These are phyloP conservation scores for Talaromyces pinophilus DNA, from an alignment of 2,329 filamentous ascomycete genomes.

Conservation along the genomic window DNA sequence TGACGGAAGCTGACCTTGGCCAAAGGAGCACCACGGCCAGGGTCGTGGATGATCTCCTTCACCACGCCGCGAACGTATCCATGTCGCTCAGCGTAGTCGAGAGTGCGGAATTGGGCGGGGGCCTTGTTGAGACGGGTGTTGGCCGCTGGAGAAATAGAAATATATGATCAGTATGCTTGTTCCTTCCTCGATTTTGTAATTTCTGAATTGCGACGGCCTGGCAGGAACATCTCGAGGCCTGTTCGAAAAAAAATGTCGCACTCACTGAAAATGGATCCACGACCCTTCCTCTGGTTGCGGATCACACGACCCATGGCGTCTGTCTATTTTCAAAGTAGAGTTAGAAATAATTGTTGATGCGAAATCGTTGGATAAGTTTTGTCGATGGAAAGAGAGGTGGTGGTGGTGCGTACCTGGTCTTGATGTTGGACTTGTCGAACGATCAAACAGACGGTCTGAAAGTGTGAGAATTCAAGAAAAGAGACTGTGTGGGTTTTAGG, in stretches of 20 bases:
- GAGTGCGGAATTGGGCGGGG: constrained; percentile 90
- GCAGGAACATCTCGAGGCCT: constrained; percentile 28
- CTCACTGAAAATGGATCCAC: constrained; percentile 75
- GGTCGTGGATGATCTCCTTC: constrained; percentile 99
- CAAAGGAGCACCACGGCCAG: constrained; percentile 95
- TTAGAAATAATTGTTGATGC: constrained; percentile 22
- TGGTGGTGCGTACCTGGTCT: constrained; percentile 45
- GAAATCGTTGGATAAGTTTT: constrained; percentile 26
- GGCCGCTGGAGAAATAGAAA: constrained; percentile 58
- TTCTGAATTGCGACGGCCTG: constrained; percentile 13
- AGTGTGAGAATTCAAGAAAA: constrained; percentile 44
- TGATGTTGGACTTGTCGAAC: constrained; percentile 46
- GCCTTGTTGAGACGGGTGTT: constrained; percentile 93
- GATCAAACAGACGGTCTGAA: constrained; percentile 29
- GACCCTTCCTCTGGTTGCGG: constrained; percentile 75
- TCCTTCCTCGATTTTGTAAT: neutral
- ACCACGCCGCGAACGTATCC: constrained; percentile 97
- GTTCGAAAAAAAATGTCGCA: constrained; percentile 44
- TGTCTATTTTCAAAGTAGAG: constrained; percentile 36
- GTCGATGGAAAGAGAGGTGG: constrained; percentile 32
- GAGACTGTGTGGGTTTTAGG: constrained; percentile 49
- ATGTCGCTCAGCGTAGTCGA: constrained; percentile 96
- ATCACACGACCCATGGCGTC: constrained; percentile 68
- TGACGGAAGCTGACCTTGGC: constrained; percentile 96
- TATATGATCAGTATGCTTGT: constrained; percentile 37